Evolutionary conservation across 805 yeast species (phyloP).

Genomic region (Kurtzmaniella fragi): DNA sequence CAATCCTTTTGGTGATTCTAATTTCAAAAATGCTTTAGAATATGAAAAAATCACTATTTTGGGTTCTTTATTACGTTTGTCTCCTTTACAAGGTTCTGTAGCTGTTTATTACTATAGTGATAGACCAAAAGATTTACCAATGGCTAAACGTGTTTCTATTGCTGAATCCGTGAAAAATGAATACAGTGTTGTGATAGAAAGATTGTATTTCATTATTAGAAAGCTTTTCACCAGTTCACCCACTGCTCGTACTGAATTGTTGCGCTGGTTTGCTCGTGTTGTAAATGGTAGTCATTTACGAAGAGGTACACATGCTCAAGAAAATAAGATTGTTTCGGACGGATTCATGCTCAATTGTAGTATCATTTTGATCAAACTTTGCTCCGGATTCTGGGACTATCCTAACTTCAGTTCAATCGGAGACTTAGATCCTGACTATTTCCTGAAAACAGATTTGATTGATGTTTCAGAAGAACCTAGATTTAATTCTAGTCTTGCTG

Average conservation of each 20-base stretch:
- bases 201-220: constrained; percentile 66
- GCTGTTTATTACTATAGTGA: constrained; percentile 42
- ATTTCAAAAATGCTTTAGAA: constrained; percentile 36
- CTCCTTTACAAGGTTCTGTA: constrained; percentile 60
- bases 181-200: constrained; percentile 51
- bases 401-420: constrained; percentile 61
- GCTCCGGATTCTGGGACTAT: constrained; percentile 76
- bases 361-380: constrained; percentile 59
- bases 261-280: constrained; percentile 66
- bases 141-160: constrained; percentile 41
- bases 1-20: constrained; percentile 31
- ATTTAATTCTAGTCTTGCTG: constrained; percentile 68
- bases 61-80: constrained; percentile 72
- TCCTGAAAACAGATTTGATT: constrained; percentile 48
- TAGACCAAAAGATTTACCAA: constrained; percentile 14
- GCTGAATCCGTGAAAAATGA: constrained; percentile 62
- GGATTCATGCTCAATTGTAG: constrained; percentile 79
- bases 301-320: constrained; percentile 77
- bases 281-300: constrained; percentile 84
- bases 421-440: constrained; percentile 71
- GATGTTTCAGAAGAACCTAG: constrained; percentile 80
- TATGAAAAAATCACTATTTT: constrained; percentile 61
- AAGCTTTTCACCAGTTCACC: constrained; percentile 71
- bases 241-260: constrained; percentile 55
- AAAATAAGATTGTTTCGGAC: constrained; percentile 63